phyloP scores from a whole-genome alignment of 768 basidiomycete species.

The Trichaptum fuscoviolaceum region DNA sequence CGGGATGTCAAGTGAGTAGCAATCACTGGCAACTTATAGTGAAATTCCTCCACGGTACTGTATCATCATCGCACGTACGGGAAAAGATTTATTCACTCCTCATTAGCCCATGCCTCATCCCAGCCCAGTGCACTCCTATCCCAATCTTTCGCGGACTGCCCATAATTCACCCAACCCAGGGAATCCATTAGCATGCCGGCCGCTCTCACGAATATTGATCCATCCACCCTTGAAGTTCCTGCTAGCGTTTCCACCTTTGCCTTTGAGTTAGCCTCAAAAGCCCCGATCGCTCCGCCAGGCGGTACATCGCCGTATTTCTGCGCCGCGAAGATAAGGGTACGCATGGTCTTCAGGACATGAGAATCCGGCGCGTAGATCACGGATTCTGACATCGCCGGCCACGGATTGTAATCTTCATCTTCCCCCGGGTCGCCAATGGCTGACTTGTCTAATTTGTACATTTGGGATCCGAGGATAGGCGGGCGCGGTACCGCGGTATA shows the following conservation, averaged over 20 bases:
- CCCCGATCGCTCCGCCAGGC: conserved; percentile 37
- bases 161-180: conserved; percentile 51
- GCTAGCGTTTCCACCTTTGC: conserved; percentile 37
- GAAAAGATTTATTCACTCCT: conserved; percentile 9
- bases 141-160: conserved; percentile 47
- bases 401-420: conserved; percentile 42
- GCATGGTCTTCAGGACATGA: conserved; percentile 47
- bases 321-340: conserved; percentile 43
- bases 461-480: conserved; percentile 16
- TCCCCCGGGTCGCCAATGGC: conserved; percentile 32
- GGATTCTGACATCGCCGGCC: conserved; percentile 44
- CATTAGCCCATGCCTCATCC: conserved; percentile 51
- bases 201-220: conserved; percentile 50
- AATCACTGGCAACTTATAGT: no score
- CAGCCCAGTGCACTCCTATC: conserved; percentile 54
- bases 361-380: conserved; percentile 46
- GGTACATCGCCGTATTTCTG: conserved; percentile 39
- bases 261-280: conserved; percentile 26
- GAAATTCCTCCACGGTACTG: no score
- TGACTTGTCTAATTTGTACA: neutral
- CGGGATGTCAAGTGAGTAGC: no score
- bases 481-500: conserved; percentile 37
- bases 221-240: conserved; percentile 43
- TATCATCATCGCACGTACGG: no score
- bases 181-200: conserved; percentile 52